phyloP scores from a whole-genome alignment of 768 basidiomycete genomes.

The Hirschioporus abietinus region DNA sequence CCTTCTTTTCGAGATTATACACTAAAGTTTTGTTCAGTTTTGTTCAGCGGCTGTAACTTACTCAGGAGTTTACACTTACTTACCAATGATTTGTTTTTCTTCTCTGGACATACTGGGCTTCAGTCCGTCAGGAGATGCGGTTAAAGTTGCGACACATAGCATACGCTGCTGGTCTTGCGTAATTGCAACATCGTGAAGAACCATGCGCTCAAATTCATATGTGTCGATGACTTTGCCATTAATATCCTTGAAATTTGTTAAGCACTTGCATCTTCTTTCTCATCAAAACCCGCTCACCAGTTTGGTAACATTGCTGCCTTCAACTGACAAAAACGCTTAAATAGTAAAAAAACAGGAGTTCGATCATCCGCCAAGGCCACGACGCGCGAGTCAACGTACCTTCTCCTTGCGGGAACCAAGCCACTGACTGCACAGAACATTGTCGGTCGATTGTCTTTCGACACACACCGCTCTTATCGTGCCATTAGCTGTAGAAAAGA shows the following conservation, averaged over 20 bases:
- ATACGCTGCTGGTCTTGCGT: slow-evolving; percentile 62
- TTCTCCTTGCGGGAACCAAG: slow-evolving; percentile 63
- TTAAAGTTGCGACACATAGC: slow-evolving; percentile 62
- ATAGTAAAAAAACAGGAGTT: neutral
- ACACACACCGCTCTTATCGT: slow-evolving; percentile 60
- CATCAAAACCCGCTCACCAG: slow-evolving; percentile 35
- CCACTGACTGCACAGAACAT: slow-evolving; percentile 52
- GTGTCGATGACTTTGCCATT: slow-evolving; percentile 50
- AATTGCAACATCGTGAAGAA: slow-evolving; percentile 65
- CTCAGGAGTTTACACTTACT: slow-evolving; percentile 14
- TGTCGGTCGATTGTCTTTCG: slow-evolving; percentile 57
- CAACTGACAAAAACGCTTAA: slow-evolving; percentile 66
- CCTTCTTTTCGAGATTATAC: slow-evolving; percentile 59
- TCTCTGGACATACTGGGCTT: slow-evolving; percentile 64
- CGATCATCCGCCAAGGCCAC: slow-evolving; percentile 2
- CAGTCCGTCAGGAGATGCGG: slow-evolving; percentile 56
- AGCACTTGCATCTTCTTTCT: neutral
- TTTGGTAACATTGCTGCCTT: slow-evolving; percentile 55
- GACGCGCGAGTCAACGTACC: slow-evolving; percentile 28
- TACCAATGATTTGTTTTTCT: slow-evolving; percentile 74
- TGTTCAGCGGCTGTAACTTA: neutral
- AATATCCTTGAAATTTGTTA: slow-evolving; percentile 41
- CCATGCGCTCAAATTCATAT: slow-evolving; percentile 56
- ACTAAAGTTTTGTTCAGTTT: slow-evolving; percentile 41
- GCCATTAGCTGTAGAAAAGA: neutral